phyloP scores from a whole-genome alignment of 2,329 filamentous ascomycete genomes.

The Leptographium galeiforme region DNA sequence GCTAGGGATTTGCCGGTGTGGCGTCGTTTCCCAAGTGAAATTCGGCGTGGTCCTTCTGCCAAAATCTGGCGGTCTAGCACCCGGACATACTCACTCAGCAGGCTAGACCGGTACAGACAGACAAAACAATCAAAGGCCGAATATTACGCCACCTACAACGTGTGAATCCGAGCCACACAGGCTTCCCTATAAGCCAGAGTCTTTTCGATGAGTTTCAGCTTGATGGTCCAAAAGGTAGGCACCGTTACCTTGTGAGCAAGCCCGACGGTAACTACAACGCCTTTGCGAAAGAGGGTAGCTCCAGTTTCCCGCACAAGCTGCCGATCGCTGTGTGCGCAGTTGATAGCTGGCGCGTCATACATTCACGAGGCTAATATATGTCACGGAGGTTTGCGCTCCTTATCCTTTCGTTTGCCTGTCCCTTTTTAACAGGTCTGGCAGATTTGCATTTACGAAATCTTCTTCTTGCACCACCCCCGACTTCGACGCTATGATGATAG shows the following conservation, averaged over 20 bases:
- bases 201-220: background rate
- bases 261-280: background rate
- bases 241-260: background rate
- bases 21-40: no score
- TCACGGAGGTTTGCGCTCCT: background rate
- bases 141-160: background rate
- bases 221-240: background rate
- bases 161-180: background rate
- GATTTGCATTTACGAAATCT: background rate
- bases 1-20: no score
- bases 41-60: no score
- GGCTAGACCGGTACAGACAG: no score
- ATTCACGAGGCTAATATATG: background rate
- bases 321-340: no score
- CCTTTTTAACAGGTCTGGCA: background rate
- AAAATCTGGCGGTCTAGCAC: no score
- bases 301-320: no score
- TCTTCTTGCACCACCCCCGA: background rate
- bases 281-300: background rate
- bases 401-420: background rate
- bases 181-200: background rate
- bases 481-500: background rate
- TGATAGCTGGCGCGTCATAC: no score
- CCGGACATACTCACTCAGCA: no score
- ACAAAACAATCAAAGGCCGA: no score